Evolutionary conservation across 2,329 filamentous ascomycete species (phyloP).

Genomic region (Alternaria conjuncta): DNA sequence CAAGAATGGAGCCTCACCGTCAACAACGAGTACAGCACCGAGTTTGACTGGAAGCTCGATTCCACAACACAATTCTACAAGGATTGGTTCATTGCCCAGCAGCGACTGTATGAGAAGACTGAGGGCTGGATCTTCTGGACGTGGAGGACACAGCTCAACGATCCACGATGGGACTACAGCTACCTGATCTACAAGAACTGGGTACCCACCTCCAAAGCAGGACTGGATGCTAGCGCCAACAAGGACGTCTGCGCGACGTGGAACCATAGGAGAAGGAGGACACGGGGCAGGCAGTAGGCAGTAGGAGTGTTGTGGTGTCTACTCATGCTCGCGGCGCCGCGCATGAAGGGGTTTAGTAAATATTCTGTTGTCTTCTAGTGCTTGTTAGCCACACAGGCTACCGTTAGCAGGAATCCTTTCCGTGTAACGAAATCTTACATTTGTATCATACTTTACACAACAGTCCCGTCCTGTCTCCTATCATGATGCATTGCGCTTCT

Average conservation of each 20-base stretch:
- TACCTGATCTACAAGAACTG: conserved; percentile 11
- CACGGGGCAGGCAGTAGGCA: background rate
- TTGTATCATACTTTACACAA: background rate
- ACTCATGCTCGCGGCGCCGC: background rate
- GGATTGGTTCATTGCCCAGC: conserved; percentile 65
- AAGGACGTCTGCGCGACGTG: conserved; percentile 4
- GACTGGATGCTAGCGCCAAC: conserved; percentile 5
- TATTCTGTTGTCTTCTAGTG: background rate
- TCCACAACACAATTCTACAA: conserved; percentile 59
- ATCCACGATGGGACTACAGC: conserved; percentile 60
- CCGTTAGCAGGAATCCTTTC: background rate
- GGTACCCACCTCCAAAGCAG: conserved; percentile 6
- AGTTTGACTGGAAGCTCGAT: conserved; percentile 48
- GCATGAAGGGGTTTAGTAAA: background rate
- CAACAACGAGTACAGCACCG: conserved; percentile 54
- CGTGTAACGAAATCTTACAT: background rate
- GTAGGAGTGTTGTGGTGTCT: background rate
- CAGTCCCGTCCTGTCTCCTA: background rate
- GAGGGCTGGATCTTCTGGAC: conserved; percentile 67
- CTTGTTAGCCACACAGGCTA: background rate
- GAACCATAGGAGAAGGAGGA: conserved; percentile 6
- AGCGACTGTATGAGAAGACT: conserved; percentile 60
- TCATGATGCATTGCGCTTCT: background rate
- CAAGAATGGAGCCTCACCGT: conserved; percentile 67
- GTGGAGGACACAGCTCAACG: conserved; percentile 61